Conservation (phyloP, 768 basidiomycete genomes). For the Agrocybe chaxingu region DNA sequence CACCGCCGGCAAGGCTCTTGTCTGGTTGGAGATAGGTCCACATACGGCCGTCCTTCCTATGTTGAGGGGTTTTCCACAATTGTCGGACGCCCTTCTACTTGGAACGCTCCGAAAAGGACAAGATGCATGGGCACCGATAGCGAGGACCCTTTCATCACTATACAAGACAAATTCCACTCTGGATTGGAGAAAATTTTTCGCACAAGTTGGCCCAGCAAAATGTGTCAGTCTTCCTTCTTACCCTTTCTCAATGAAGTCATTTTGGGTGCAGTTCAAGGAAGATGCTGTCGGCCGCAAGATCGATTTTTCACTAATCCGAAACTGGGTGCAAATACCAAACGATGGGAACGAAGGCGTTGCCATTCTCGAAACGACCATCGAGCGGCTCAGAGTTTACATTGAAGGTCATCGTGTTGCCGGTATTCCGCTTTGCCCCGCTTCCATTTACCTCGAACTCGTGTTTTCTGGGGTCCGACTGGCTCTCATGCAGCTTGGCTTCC, state of each 20-base stretch:
- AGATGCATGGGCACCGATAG: conserved; percentile 42
- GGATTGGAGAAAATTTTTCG: conserved; percentile 56
- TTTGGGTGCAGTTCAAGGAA: conserved; percentile 52
- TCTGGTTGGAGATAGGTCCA: conserved; percentile 70
- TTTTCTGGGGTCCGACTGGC: conserved; percentile 41
- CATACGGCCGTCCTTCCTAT: conserved; percentile 57
- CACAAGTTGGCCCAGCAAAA: conserved; percentile 34
- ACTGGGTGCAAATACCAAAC: conserved; percentile 42
- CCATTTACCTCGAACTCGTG: conserved; percentile 59
- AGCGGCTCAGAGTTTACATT: conserved; percentile 40
- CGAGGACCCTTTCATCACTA: conserved; percentile 42
- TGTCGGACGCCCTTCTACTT: conserved; percentile 37
- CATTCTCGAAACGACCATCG: conserved; percentile 53
- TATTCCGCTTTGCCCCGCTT: conserved; percentile 59
- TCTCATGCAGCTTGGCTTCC: conserved; percentile 18
- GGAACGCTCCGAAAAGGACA: conserved; percentile 47
- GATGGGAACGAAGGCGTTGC: conserved; percentile 32
- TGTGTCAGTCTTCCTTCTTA: conserved; percentile 61
- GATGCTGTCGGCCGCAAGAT: neutral
- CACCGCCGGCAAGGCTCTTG: conserved; percentile 24
- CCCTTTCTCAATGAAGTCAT: conserved; percentile 53
- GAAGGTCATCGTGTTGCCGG: conserved; percentile 57
- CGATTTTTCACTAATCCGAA: conserved; percentile 8
- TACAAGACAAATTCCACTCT: conserved; percentile 40
- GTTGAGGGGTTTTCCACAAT: conserved; percentile 39